Evolutionary conservation across 2,329 filamentous ascomycete genomes (phyloP).

Genomic region (Venturia effusa): DNA sequence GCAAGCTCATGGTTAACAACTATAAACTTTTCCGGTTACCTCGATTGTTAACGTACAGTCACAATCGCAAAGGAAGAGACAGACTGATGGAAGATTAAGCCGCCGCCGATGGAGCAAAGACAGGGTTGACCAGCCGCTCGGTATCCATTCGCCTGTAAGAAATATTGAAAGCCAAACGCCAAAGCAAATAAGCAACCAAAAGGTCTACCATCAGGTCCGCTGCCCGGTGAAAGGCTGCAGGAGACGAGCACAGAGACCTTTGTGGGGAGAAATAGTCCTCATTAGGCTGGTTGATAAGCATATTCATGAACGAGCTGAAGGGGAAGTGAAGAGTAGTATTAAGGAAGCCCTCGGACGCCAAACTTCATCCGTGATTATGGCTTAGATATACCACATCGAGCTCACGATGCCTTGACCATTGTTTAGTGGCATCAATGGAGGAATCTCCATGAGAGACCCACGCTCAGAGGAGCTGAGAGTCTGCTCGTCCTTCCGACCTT

Average conservation of each 20-base stretch:
- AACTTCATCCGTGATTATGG: neutral
- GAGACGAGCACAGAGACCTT: neutral
- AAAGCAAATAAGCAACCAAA: neutral
- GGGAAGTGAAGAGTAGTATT: neutral
- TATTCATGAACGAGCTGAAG: neutral
- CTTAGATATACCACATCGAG: constrained; percentile 41
- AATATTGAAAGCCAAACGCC: neutral
- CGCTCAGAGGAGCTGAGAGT: constrained; percentile 20
- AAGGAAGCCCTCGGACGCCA: neutral
- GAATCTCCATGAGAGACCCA: constrained; percentile 20
- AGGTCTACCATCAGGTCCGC: neutral
- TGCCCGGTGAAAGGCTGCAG: neutral
- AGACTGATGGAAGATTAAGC: neutral
- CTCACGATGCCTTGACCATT: constrained; percentile 29
- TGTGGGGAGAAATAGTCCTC: neutral
- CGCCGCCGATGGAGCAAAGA: too few relatives aligned
- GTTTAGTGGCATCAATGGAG: constrained; percentile 30
- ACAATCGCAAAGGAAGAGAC: neutral
- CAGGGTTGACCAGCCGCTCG: neutral
- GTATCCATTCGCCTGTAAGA: neutral
- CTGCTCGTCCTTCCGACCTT: constrained; percentile 13
- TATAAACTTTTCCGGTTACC: neutral
- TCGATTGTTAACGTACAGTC: neutral
- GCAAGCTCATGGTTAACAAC: neutral
- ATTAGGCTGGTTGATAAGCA: neutral